Base-by-base conservation (phyloP, 1,284 basidiomycete genomes). In the Rhodotorula sp. region DNA sequence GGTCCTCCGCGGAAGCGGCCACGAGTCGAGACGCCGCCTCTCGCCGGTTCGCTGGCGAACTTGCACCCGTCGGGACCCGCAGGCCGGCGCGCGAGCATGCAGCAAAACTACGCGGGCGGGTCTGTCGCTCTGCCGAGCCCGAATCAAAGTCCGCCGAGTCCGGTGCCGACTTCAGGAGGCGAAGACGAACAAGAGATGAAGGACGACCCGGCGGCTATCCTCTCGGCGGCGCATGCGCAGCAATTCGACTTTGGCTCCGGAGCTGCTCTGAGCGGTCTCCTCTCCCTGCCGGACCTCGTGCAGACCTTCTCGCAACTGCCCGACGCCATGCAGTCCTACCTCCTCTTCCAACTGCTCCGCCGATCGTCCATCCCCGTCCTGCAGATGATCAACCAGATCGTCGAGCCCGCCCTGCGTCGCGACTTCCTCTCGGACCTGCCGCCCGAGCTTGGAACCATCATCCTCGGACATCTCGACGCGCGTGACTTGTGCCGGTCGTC, bases 391-490 rank as follows among this genome's bases (percentile, higher is more conserved):
- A 89, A 93, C 79, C 88, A 89, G 57, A 88, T 94, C 71, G 84
- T 94, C 74, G 88, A 89, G 0, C 91, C 91, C 44, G 91, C 90
- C 12, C 83, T 94, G 37, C 90, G 91, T 29, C 88, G 91, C 76
- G 92, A 94, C 80, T 94, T 93, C 79, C 84, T 94, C 73, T 90
- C 88, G 4, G 85, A 92, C 56, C 85, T 94, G 10, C 92, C 92
- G 14, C 88, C 90, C 29, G 91, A 94, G 76, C 86, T 94, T 59
- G 88, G 91, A 61, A 89, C 90, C 0, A 87, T 89, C 69, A 84
- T 94, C 69, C 85, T 94, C 69, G 88, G 87, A 75, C 91, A 85
- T 78, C 86, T 94, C 30, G 87, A 90, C 5, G 90, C 88, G 75
- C 84, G 87, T 10, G 87, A 89, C 26, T 86, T 94, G 57, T 87